Evolutionary conservation across 441 rosid genomes (phyloP).

Genomic region (Euphorbia corollata): DNA sequence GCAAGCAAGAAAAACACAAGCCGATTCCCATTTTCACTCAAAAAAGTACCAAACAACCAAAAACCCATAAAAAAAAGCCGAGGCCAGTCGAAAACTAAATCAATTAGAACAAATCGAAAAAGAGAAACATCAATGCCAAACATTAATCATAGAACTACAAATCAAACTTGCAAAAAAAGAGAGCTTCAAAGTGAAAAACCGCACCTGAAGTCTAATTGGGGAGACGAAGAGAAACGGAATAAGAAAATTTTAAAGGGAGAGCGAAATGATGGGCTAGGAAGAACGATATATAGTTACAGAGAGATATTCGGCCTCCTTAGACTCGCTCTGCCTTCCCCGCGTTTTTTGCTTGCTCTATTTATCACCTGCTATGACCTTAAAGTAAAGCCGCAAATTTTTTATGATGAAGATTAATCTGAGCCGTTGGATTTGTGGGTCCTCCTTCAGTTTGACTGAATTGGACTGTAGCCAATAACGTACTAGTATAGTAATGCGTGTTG

Average conservation of each 20-base stretch:
- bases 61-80: no score
- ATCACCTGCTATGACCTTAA: not conserved
- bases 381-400: not conserved
- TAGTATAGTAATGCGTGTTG: not conserved
- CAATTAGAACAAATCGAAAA: not conserved
- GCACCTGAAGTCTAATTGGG: not conserved
- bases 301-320: constrained; percentile 13
- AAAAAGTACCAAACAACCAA: not conserved
- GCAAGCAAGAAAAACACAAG: not conserved
- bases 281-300: constrained; percentile 4
- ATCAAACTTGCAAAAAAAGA: not conserved
- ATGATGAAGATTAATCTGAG: not conserved
- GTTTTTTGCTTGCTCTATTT: constrained; percentile 16
- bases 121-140: not conserved
- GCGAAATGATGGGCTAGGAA: not conserved
- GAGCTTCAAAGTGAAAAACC: not conserved
- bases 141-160: not conserved
- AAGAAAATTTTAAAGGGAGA: not conserved
- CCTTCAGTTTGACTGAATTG: accelerated
- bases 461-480: not conserved
- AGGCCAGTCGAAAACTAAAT: not conserved
- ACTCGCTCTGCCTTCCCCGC: constrained; percentile 28
- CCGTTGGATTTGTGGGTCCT: not conserved
- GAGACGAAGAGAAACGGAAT: not conserved
- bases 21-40: not conserved